Percentiles rank a stretch among this genome's conserved stretches.
Conservation (phyloP, 78 protist species). For the Dictyostelium citrinum region DNA sequence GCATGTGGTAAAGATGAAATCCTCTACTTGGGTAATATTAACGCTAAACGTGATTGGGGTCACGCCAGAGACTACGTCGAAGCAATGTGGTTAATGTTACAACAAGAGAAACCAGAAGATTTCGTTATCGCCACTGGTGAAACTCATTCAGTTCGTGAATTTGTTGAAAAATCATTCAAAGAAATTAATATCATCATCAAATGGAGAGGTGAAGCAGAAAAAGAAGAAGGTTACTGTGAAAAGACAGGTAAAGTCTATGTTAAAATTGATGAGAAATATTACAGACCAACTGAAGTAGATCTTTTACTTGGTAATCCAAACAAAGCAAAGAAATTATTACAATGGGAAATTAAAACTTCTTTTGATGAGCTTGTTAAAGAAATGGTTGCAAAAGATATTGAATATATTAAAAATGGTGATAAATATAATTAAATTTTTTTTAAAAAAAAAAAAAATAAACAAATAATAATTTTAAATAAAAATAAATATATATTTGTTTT, state of each 20-base stretch:
- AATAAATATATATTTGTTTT: neutral
- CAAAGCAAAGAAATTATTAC: slow-evolving; percentile 84
- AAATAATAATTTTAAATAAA: neutral
- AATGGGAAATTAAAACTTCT: slow-evolving; percentile 82
- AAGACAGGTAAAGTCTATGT: slow-evolving; percentile 28
- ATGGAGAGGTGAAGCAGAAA: slow-evolving; percentile 89
- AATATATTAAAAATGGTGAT: slow-evolving; percentile 48
- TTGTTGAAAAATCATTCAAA: slow-evolving; percentile 87
- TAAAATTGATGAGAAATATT: slow-evolving; percentile 82
- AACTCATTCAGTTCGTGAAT: slow-evolving; percentile 89
- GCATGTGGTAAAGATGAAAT: slow-evolving; percentile 50
- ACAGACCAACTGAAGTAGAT: slow-evolving; percentile 96
- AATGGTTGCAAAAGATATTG: slow-evolving; percentile 91
- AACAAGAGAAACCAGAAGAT: slow-evolving; percentile 89
- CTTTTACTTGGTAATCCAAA: slow-evolving; percentile 90
- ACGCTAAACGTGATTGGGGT: slow-evolving; percentile 94
- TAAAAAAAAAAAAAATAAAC: no score
- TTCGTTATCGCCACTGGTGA: slow-evolving; percentile 94
- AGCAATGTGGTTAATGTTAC: slow-evolving; percentile 93
- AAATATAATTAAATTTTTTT: slow-evolving; percentile 32
- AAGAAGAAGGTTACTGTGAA: slow-evolving; percentile 78
- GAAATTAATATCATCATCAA: slow-evolving; percentile 71
- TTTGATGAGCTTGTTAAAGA: slow-evolving; percentile 88
- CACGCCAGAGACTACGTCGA: slow-evolving; percentile 92
- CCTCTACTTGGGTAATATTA: slow-evolving; percentile 92